Percentiles rank a stretch among this genome's conserved stretches.
phyloP scores from a whole-genome alignment of 306 rosid species.

The Albizia julibrissin region DNA sequence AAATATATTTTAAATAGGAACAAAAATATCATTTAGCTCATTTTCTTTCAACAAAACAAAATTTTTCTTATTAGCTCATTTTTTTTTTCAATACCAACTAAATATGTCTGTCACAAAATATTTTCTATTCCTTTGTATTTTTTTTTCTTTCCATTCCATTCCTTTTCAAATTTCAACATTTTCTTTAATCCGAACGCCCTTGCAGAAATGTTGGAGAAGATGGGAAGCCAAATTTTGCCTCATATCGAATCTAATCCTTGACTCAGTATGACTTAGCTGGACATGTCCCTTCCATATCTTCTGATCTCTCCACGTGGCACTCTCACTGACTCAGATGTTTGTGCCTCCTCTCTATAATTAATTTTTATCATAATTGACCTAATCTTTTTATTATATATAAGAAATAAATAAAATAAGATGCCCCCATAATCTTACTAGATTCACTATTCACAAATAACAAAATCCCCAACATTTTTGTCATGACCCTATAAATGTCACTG shows the following conservation, averaged over 20 bases:
- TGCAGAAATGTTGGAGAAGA: too few relatives aligned
- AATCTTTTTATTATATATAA: not conserved
- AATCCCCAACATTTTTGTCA: slow-evolving; percentile 39
- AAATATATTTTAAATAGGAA: too few relatives aligned
- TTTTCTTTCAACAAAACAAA: too few relatives aligned
- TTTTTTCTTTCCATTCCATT: too few relatives aligned
- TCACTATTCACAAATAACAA: slow-evolving; percentile 28
- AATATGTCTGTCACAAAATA: too few relatives aligned
- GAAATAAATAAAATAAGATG: not conserved
- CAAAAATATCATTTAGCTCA: too few relatives aligned
- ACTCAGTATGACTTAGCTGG: slow-evolving; percentile 69
- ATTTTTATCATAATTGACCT: slow-evolving; percentile 18
- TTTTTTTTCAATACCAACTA: too few relatives aligned
- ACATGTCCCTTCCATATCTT: slow-evolving; percentile 56
- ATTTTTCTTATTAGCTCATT: too few relatives aligned
- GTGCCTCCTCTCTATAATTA: slow-evolving; percentile 31
- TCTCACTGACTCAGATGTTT: slow-evolving; percentile 36
- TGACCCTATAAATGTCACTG: slow-evolving; percentile 45
- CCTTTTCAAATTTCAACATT: too few relatives aligned
- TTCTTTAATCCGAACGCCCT: too few relatives aligned
- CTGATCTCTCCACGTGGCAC: slow-evolving; percentile 82
- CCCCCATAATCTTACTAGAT: slow-evolving; percentile 36
- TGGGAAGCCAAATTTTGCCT: slow-evolving; percentile 28
- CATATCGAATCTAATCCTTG: slow-evolving; percentile 54
- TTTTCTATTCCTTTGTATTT: too few relatives aligned